Base-by-base conservation (phyloP, 139 green algal genomes). In the Ettlia oleoabundans region DNA sequence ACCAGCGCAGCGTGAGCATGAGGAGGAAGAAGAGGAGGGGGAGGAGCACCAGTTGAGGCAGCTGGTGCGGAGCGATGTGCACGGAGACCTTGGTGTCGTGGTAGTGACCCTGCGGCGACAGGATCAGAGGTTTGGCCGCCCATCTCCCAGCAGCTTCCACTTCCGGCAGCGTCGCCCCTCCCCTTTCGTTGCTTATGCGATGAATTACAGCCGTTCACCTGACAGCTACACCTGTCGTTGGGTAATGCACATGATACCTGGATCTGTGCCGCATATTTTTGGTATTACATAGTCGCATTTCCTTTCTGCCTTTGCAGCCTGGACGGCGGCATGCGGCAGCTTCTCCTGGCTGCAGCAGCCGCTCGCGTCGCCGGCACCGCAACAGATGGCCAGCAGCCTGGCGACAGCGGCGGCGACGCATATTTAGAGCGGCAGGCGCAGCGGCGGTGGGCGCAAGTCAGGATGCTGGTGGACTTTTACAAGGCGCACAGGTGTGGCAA, bases 41-140 rank as follows among this genome's bases (percentile, higher is more conserved):
- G 35, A 28, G 37, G 58, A 58, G 42, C 43, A 47, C 42, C 41
- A 15, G 47, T 9, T 62, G 37, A 19, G 28, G 41, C 41, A 69
- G 42, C 47, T 61, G 38, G 58, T 53, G 33, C 69, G 69, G 8
- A 69, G 74, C 19, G 70, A 62, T 26, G n/a, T 87, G 21, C 61
- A 77, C 66, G 83, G 83, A 21, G 78, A 88, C 53, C 42, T 88
- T 33, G 74, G 55, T 19, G 71, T 73, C 21, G 70, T 85, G 38
- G 78, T 82, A 24, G 41, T 88, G 2, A 78, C 84, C 3, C 65
- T 88, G 71, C 84, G 83, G 32, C 83, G 84, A 64, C 78, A 72
- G 7, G 64, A 52, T 22, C 63, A 63, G 21, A 78, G 71, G 71
- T 78, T 47, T 8, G 70, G 13, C 4, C 28, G n/a, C 30, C 32